These are phyloP conservation scores for Davidsoniella neocaledoniae DNA, from an alignment of 2,329 filamentous ascomycete genomes.

Conservation along the genomic window DNA sequence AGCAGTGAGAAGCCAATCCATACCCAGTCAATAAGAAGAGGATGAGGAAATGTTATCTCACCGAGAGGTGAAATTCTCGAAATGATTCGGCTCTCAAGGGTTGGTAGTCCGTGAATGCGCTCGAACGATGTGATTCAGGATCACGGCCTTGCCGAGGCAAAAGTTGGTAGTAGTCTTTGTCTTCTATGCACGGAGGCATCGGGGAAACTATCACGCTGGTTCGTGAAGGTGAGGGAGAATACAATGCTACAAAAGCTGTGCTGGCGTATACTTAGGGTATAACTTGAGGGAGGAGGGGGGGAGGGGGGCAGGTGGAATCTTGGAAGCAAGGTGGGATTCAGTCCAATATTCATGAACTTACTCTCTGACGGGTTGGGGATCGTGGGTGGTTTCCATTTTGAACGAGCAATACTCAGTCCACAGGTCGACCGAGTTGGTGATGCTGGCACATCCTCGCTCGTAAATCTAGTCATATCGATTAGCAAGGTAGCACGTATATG, in stretches of 20 bases:
- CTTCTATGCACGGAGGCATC: neutral
- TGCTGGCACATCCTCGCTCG: conserved; percentile 84
- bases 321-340: conserved; percentile 21
- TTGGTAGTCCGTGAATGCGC: conserved; percentile 15
- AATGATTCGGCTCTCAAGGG: conserved; percentile 22
- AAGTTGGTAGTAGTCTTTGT: too few species aligned
- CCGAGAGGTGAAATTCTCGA: conserved; percentile 31
- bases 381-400: conserved; percentile 95
- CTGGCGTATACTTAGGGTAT: conserved; percentile 19
- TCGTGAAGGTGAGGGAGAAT: conserved; percentile 22
- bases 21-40: conserved; percentile 23
- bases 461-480: conserved; percentile 50
- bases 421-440: conserved; percentile 83
- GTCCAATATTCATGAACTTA: conserved; percentile 61
- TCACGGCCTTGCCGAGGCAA: too few species aligned
- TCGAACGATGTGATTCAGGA: too few species aligned
- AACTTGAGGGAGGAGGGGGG: neutral
- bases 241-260: neutral
- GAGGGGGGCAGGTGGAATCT: conserved; percentile 19
- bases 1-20: conserved; percentile 23
- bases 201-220: conserved; percentile 26
- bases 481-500: neutral
- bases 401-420: conserved; percentile 97
- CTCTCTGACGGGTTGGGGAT: conserved; percentile 93
- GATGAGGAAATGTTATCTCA: conserved; percentile 52